phyloP scores from a whole-genome alignment of 768 basidiomycete genomes.

The Asterophora lycoperdoides region DNA sequence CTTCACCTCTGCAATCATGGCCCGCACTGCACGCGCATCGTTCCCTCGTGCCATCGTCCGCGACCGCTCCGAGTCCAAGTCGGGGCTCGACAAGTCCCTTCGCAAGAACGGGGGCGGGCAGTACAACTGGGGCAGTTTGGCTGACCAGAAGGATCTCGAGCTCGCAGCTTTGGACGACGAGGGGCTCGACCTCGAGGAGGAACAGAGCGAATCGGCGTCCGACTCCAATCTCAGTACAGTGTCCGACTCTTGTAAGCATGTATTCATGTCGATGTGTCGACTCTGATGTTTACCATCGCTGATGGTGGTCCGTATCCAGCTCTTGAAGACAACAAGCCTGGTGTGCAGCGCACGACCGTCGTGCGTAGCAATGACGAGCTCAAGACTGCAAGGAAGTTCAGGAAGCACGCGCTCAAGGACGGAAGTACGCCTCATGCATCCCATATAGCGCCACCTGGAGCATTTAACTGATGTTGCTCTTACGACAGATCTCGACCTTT shows the following conservation, averaged over 20 bases:
- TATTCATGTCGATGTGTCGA: background rate
- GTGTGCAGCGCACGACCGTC: constrained; percentile 34
- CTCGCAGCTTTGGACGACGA: constrained; percentile 28
- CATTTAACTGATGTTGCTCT: constrained; percentile 1
- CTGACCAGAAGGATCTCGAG: constrained; percentile 56
- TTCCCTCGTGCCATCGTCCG: constrained; percentile 68
- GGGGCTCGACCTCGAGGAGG: constrained; percentile 8
- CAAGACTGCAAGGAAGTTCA: constrained; percentile 58
- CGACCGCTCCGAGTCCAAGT: constrained; percentile 78
- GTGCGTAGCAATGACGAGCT: constrained; percentile 60
- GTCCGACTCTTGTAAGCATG: constrained; percentile 16
- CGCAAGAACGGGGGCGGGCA: constrained; percentile 79
- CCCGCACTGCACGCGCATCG: constrained; percentile 71
- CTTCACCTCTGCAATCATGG: constrained; percentile 45
- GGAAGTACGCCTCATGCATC: constrained; percentile 38
- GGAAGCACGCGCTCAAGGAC: constrained; percentile 69
- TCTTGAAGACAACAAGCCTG: constrained; percentile 26
- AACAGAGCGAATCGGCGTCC: background rate
- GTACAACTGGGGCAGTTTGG: constrained; percentile 82
- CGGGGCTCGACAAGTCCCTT: constrained; percentile 65
- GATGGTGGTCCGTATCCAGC: constrained; percentile 12
- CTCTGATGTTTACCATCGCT: background rate
- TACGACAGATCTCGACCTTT: constrained; percentile 50
- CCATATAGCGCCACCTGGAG: background rate
- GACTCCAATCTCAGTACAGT: constrained; percentile 15